Evolutionary conservation across 176 grass and related monocot species (phyloP).

Genomic region (Rhynchospora tenuis): DNA sequence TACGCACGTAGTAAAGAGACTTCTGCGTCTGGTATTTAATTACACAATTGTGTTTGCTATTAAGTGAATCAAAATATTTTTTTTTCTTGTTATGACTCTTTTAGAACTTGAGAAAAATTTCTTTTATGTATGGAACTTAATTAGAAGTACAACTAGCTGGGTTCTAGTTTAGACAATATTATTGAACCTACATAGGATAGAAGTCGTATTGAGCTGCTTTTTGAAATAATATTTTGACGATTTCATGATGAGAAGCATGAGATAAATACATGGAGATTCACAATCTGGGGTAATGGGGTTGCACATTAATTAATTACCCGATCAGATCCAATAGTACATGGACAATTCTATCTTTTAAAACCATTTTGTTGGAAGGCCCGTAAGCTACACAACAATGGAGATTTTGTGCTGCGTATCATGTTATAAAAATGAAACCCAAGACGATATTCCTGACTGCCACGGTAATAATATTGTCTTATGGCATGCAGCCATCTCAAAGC

Average conservation of each 20-base stretch:
- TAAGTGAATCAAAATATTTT: not conserved
- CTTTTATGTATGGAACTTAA: too few species aligned
- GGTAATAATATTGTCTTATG: too few species aligned
- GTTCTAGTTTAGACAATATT: too few species aligned
- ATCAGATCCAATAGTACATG: not conserved
- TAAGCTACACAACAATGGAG: not conserved
- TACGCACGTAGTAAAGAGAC: not conserved
- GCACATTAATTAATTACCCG: not conserved
- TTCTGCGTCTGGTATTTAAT: not conserved
- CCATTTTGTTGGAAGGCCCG: not conserved
- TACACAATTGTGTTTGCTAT: not conserved
- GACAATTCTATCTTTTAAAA: too few species aligned
- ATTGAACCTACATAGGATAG: too few species aligned
- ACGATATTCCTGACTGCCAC: too few species aligned
- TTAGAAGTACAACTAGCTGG: too few species aligned
- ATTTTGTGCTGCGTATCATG: too few species aligned
- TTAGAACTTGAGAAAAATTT: too few species aligned
- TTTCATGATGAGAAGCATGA: not conserved
- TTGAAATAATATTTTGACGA: not conserved
- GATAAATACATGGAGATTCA: not conserved
- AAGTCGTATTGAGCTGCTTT: not conserved
- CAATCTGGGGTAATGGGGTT: not conserved
- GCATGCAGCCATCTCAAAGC: not conserved
- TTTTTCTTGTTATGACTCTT: not conserved
- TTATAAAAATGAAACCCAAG: too few species aligned